Base-by-base conservation (phyloP, 129 eudicot genomes). In the Deinandra increscens region DNA sequence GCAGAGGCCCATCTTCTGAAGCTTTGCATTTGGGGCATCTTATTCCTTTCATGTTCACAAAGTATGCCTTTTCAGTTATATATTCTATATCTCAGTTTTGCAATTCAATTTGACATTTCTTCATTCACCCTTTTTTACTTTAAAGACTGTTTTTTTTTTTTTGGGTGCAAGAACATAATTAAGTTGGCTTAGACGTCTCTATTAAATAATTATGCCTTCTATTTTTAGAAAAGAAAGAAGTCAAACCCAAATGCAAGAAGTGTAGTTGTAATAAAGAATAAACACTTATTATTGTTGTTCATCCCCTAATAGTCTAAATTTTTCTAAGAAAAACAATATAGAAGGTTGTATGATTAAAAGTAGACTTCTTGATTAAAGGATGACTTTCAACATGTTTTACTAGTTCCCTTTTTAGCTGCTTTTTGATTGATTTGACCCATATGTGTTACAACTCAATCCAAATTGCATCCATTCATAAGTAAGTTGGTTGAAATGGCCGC, bases 31-130 rank as follows among this genome's bases (percentile, higher is more conserved):
- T 90, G 81, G 97, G 97, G 37, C 97, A 90, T 85, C 88, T 90
- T 29, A 69, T 90, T 68, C 97, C 97, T 38, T 92, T 92, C 74
- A 88, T 92, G 98, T 92, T 92, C 78, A 92, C 98, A 42, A 92
- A 92, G 98, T 91, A 86, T 68, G 72, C 61, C 41, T 41, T 66
- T 49, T 65, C 6, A 46, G n/a, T 19, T 33, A 2, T 76, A 19
- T 20, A n/a, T 10, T 15, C 7, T 66, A 12, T 46, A 36, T 67
- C 9, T 23, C 26, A 36, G 6, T 64, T 18, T 7, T 55, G 42
- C 60, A 41, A 14, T 36, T 68, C 14, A 37, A 67, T 20, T 65
- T 18, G 37, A 65, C 37, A 49, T n/a, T n/a, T n/a, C 10, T 13
- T 38, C 60, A 11, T 18, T 36, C 12, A 33, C n/a, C 19, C 14